Conservation (phyloP, 495 filamentous ascomycete genomes). For the Aspergillus haitiensis region DNA sequence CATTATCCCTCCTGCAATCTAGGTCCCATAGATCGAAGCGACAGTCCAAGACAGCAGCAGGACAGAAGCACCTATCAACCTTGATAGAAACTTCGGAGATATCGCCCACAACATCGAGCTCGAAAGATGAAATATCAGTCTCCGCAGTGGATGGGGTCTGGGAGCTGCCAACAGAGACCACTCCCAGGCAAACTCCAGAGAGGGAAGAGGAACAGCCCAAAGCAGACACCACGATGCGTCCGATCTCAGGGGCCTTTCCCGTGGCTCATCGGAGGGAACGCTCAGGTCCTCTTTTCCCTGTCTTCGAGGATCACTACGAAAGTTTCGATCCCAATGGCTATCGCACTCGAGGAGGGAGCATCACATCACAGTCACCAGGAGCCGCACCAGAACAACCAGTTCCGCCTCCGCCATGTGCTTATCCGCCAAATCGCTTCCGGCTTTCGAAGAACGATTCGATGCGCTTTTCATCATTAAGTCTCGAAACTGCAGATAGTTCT, state of each 20-base stretch:
- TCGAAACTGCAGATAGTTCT: slow-evolving; percentile 51
- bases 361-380: slow-evolving; percentile 45
- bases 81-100: slow-evolving; percentile 29
- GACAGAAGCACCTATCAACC: slow-evolving; percentile 31
- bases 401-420: slow-evolving; percentile 48
- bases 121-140: slow-evolving; percentile 36
- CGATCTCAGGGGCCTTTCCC: slow-evolving; percentile 38
- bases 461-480: slow-evolving; percentile 45
- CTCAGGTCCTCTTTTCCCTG: slow-evolving; percentile 29
- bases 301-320: slow-evolving; percentile 28
- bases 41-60: slow-evolving; percentile 24
- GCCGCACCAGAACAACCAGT: slow-evolving; percentile 41
- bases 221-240: slow-evolving; percentile 34
- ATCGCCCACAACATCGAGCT: slow-evolving; percentile 19
- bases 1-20: slow-evolving; percentile 36
- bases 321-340: slow-evolving; percentile 28
- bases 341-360: slow-evolving; percentile 40
- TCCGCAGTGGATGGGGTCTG: slow-evolving; percentile 45
- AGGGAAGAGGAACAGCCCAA: slow-evolving; percentile 28
- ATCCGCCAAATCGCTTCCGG: slow-evolving; percentile 37
- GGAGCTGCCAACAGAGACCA: slow-evolving; percentile 44
- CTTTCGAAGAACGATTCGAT: slow-evolving; percentile 44
- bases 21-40: slow-evolving; percentile 34
- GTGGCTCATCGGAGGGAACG: slow-evolving; percentile 27
- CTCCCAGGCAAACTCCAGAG: slow-evolving; percentile 46